These are phyloP conservation scores for Hyaloperonospora brassicae DNA, from an alignment of 352 stramenopile genomes.

Conservation along the genomic window DNA sequence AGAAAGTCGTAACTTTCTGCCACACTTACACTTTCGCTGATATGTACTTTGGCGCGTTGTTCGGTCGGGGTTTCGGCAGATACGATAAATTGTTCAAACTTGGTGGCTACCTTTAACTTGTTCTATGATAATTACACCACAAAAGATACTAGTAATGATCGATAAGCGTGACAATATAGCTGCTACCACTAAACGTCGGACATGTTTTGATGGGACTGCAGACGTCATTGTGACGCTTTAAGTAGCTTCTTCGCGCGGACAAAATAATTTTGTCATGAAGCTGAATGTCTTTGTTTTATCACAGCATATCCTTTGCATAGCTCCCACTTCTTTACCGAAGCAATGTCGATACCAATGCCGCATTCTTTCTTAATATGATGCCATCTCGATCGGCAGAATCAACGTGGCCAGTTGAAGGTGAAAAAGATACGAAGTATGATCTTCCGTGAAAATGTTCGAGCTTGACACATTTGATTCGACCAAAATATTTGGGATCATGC, in stretches of 20 bases:
- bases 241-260: background rate
- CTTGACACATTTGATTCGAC: conserved; percentile 1
- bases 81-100: conserved; percentile 14
- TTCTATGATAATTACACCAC: conserved; percentile 9
- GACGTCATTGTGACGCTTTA: conserved; percentile 1
- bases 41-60: conserved; percentile 4
- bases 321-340: background rate
- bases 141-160: conserved; percentile 2
- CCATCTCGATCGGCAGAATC: background rate
- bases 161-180: conserved; percentile 4
- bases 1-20: conserved; percentile 16
- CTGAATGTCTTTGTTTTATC: background rate
- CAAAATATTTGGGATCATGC: background rate
- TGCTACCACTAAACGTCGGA: conserved; percentile 5
- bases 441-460: background rate
- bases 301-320: background rate
- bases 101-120: conserved; percentile 11
- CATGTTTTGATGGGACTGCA: conserved; percentile 6
- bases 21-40: conserved; percentile 10
- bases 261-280: background rate
- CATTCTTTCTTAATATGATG: too few species aligned
- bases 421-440: background rate
- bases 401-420: conserved; percentile 3
- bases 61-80: conserved; percentile 13
- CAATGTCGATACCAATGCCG: background rate